Conservation (phyloP, 352 stramenopile species). For the Phytophthora quininea region DNA sequence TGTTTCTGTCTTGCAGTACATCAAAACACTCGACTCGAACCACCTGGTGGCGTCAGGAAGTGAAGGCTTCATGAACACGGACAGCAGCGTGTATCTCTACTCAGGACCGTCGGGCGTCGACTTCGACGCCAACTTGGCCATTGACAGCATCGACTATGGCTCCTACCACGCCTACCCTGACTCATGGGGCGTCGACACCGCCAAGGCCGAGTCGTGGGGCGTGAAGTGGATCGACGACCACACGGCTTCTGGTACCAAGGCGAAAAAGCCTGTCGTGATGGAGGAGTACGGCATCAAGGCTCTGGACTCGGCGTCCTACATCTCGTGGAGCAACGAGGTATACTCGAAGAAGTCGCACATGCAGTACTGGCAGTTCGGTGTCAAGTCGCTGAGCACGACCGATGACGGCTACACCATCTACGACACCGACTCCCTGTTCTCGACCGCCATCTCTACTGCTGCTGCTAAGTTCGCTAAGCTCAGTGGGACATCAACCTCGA, state of each 20-base stretch:
- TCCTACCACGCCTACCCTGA: constrained; percentile 32
- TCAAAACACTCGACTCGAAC: constrained; percentile 31
- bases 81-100: constrained; percentile 32
- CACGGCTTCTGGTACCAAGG: constrained; percentile 1
- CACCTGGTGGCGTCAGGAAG: constrained; percentile 26
- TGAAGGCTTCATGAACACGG: constrained; percentile 32
- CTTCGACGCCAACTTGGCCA: constrained; percentile 26
- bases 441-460: constrained; percentile 22
- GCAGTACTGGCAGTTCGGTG: constrained; percentile 24
- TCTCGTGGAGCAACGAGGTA: constrained; percentile 14
- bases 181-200: constrained; percentile 20
- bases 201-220: constrained; percentile 15
- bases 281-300: constrained; percentile 18
- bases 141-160: constrained; percentile 28
- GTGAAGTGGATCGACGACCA: constrained; percentile 5
- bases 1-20: constrained; percentile 25
- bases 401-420: constrained; percentile 27
- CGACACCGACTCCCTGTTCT: constrained; percentile 28
- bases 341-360: constrained; percentile 4
- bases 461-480: constrained; percentile 35
- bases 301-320: constrained; percentile 14
- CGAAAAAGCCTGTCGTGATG: constrained; percentile 17
- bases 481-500: constrained; percentile 16
- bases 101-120: constrained; percentile 27
- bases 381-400: constrained; percentile 20